Percentiles rank a stretch among this genome's conserved stretches.
Evolutionary conservation across 495 filamentous ascomycete species (phyloP).

Genomic region (Penicillium egyptiacum): DNA sequence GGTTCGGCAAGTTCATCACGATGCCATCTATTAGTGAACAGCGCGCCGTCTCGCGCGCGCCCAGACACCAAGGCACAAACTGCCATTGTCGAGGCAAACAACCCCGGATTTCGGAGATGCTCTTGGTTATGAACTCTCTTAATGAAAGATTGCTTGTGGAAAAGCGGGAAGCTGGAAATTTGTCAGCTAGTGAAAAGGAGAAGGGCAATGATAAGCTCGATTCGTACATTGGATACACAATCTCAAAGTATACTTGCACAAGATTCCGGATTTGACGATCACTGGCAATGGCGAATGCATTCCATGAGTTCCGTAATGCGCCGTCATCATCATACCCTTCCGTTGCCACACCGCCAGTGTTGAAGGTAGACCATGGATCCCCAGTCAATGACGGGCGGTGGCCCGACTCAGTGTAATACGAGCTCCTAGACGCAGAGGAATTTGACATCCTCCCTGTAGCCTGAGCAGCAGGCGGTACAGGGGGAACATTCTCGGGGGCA

Average conservation of each 20-base stretch:
- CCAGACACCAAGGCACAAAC: conserved; percentile 48
- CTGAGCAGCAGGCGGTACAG: neutral
- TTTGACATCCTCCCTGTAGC: conserved; percentile 17
- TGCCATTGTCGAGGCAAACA: conserved; percentile 52
- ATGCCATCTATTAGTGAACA: conserved; percentile 32
- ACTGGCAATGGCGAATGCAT: conserved; percentile 32
- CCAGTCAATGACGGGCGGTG: conserved; percentile 19
- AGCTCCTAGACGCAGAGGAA: conserved; percentile 27
- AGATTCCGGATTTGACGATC: conserved; percentile 34
- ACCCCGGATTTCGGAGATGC: conserved; percentile 39
- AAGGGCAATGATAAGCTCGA: neutral
- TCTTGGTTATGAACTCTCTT: conserved; percentile 37
- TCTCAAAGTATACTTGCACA: conserved; percentile 46
- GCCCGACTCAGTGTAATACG: conserved; percentile 16
- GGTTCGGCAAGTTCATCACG: conserved; percentile 30
- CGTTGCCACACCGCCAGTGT: conserved; percentile 20
- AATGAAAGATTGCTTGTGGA: conserved; percentile 45
- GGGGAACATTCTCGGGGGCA: conserved; percentile 6
- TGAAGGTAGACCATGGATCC: conserved; percentile 30
- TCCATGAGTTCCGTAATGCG: conserved; percentile 33
- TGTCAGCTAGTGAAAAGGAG: conserved; percentile 7
- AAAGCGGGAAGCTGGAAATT: conserved; percentile 45
- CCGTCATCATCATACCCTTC: conserved; percentile 31
- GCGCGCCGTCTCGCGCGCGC: conserved; percentile 48
- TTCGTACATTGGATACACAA: conserved; percentile 40